Conservation (phyloP, 208 protist genomes). For the Trypanosoma boissoni region DNA sequence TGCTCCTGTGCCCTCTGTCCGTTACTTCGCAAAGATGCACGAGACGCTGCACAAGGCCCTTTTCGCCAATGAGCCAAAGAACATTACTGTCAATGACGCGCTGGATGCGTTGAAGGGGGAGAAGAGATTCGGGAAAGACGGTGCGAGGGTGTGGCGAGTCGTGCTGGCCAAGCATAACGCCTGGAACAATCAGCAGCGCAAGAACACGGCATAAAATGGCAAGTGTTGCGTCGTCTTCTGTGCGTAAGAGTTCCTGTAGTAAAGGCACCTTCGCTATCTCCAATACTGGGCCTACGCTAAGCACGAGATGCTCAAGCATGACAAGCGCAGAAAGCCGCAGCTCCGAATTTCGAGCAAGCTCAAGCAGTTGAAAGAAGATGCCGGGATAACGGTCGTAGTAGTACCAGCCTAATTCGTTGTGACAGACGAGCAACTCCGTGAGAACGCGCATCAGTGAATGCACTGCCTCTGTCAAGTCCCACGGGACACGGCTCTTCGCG, state of each 20-base stretch:
- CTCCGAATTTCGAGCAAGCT: conserved; percentile 47
- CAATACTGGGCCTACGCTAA: conserved; percentile 67
- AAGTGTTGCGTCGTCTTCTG: conserved; percentile 30
- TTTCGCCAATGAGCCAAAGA: conserved; percentile 67
- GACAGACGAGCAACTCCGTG: conserved; percentile 62
- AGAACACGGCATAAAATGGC: conserved; percentile 63
- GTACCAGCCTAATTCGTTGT: conserved; percentile 73
- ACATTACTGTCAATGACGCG: conserved; percentile 83
- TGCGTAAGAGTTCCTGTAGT: conserved; percentile 51
- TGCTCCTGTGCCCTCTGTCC: conserved; percentile 22
- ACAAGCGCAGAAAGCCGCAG: conserved; percentile 30
- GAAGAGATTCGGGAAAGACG: conserved; percentile 51
- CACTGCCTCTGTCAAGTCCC: conserved; percentile 34
- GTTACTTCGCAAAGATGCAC: conserved; percentile 66
- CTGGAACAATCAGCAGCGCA: conserved; percentile 65
- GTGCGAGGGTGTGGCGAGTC: conserved; percentile 36
- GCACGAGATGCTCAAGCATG: conserved; percentile 71
- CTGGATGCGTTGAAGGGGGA: conserved; percentile 60
- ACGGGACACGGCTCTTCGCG: conserved; percentile 12
- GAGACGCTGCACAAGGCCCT: conserved; percentile 46
- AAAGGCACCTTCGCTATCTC: conserved; percentile 63
- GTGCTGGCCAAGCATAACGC: conserved; percentile 39
- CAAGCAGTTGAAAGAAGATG: conserved; percentile 70
- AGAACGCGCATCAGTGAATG: conserved; percentile 36
- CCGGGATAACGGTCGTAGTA: conserved; percentile 76